A percentile compares a stretch with the other conserved stretches of the same genome.
phyloP scores from a whole-genome alignment of 2,329 filamentous ascomycete species.

The Ophiosphaerella korrae region DNA sequence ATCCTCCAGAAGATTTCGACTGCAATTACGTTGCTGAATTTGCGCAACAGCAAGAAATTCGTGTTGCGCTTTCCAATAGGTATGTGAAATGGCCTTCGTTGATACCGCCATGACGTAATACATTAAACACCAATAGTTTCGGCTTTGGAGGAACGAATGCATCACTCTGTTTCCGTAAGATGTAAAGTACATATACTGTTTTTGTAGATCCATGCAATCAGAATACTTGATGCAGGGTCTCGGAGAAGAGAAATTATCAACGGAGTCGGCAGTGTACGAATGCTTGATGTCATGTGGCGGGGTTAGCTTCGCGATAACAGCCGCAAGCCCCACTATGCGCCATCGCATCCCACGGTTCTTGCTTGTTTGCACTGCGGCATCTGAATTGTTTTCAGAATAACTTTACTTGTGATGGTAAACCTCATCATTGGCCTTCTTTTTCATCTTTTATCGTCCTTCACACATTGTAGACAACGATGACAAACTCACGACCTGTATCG shows the following conservation, averaged over 20 bases:
- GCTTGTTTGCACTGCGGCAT: conserved; percentile 1
- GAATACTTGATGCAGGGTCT: no score
- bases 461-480: conserved; percentile 10
- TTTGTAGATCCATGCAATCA: no score
- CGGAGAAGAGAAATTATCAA: no score
- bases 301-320: conserved; percentile 19
- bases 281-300: conserved; percentile 19
- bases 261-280: background rate
- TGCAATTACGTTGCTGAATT: conserved; percentile 84
- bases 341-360: conserved; percentile 19
- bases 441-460: background rate
- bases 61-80: conserved; percentile 78
- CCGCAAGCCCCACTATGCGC: conserved; percentile 22
- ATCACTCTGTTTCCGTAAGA: conserved; percentile 74
- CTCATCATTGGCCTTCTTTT: background rate
- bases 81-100: no score
- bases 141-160: conserved; percentile 98
- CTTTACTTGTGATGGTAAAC: background rate
- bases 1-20: conserved; percentile 65
- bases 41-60: conserved; percentile 72
- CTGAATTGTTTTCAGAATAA: background rate
- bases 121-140: conserved; percentile 78
- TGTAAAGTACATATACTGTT: conserved; percentile 20
- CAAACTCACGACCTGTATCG: conserved; percentile 11
- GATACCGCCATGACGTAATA: no score